Base-by-base conservation (phyloP, 345 rosid species). In the Clausena lansium region DNA sequence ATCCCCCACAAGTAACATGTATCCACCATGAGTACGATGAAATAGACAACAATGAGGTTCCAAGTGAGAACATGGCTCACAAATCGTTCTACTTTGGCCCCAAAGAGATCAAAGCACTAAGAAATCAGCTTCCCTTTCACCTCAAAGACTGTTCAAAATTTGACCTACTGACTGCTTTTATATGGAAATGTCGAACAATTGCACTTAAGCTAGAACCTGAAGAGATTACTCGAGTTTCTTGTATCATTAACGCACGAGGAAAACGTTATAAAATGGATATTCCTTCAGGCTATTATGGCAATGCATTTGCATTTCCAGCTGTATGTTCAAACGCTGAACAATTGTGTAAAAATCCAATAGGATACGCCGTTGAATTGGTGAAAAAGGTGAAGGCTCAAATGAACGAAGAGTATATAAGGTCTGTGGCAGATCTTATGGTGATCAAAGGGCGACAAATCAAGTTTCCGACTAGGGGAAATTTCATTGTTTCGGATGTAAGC, bases 211-310 rank as follows among this genome's bases (percentile, higher is more conserved):
- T 63, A 0, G 61, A 62, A 10, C 80, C 85, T 5, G 30, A 71
- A 1, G 76, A 83, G 4, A 73, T 66, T 13, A 67, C 77, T 63
- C 78, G 76, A 9, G 1, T 79, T 9, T 39, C 78, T 24, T 33
- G 54, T 4, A 1, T 20, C 2, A 57, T 67, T 30, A 76, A 79
- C 41, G 72, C 38, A 13, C 55, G 83, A 5, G 55, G 77, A 28
- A 71, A 52, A 14, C 33, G n/a, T 25, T 63, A 64, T 13, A 70
- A 71, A 66, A 65, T 59, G 67, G 55, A 4, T 20, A 36, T 79
- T 2, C 78, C 83, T 3, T 24, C 13, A 22, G 86, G 86, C 0
- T 83, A 83, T 20, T 83, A 83, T n/a, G 83, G 83, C 4, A 79
- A 79, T 14, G 79, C 71, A 7, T 57, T 59, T 38, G 80, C 73